Conservation (phyloP, 2,329 filamentous ascomycete genomes). For the Tolypocladium pustulatum region DNA sequence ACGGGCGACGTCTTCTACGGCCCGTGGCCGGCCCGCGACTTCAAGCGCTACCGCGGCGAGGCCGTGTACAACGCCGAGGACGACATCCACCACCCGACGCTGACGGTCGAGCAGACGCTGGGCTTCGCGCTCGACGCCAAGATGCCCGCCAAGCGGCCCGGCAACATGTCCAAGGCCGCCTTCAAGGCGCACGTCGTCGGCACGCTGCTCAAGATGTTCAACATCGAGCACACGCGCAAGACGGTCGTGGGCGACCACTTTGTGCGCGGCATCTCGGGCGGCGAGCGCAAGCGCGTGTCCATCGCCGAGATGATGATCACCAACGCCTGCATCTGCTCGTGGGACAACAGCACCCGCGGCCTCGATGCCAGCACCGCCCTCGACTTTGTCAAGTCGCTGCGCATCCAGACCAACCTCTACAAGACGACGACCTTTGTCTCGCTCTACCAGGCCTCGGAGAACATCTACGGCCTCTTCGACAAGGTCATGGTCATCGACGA, state of each 20-base stretch:
- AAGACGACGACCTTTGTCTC: slow-evolving; percentile 78
- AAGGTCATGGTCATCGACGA: slow-evolving; percentile 75
- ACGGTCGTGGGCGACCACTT: slow-evolving; percentile 80
- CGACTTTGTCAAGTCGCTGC: slow-evolving; percentile 58
- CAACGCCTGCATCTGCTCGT: slow-evolving; percentile 59
- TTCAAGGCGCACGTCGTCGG: slow-evolving; percentile 70
- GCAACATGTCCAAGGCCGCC: slow-evolving; percentile 58
- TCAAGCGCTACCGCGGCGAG: slow-evolving; percentile 69
- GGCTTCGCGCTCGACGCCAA: slow-evolving; percentile 79
- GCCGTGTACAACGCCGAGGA: slow-evolving; percentile 73
- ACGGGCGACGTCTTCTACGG: slow-evolving; percentile 68
- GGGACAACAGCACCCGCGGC: slow-evolving; percentile 66
- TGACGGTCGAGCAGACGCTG: slow-evolving; percentile 81
- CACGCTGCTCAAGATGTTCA: slow-evolving; percentile 81
- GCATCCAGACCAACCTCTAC: slow-evolving; percentile 75
- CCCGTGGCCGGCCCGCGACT: slow-evolving; percentile 59
- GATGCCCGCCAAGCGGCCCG: slow-evolving; percentile 68
- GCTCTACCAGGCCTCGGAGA: slow-evolving; percentile 77
- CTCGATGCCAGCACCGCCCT: slow-evolving; percentile 59
- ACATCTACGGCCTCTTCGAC: slow-evolving; percentile 69
- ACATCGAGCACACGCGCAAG: slow-evolving; percentile 77
- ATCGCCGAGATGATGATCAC: slow-evolving; percentile 79
- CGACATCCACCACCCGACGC: slow-evolving; percentile 73
- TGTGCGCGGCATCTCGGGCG: slow-evolving; percentile 69
- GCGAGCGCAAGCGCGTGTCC: slow-evolving; percentile 69